Base-by-base conservation (phyloP, 1,284 basidiomycete genomes). In the Termitomyces sp. region DNA sequence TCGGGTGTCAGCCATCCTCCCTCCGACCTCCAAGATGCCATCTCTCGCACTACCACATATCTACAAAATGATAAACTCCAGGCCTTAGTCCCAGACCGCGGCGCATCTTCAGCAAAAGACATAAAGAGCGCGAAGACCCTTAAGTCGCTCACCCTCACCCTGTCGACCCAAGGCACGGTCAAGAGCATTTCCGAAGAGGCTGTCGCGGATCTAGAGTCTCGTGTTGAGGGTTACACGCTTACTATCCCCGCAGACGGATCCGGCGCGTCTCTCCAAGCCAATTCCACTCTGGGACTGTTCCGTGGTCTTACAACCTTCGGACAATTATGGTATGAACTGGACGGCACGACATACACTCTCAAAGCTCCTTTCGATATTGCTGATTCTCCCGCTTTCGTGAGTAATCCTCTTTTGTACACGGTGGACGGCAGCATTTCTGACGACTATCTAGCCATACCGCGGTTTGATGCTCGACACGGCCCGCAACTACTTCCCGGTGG, bases 251-350 rank as follows among this genome's bases (percentile, higher is more conserved):
- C 64, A 0, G 78, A 84, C 46, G 86, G 84, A 3, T 71, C 73
- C 0, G 56, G 60, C 4, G 87, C 86, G 9, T 73, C 69, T 0
- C 67, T 93, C 43, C 72, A 64, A 0, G 84, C 89, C 4, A 81
- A 80, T 54, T 83, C 84, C 28, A 79, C 87, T 0, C 67, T 93
- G 16, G 90, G 91, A 0, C 68, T 91, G 18, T 80, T 83, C 54
- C 75, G 91, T 39, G 92, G 88, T 3, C 65, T 93, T 55, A 84
- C 86, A 24, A 91, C 89, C 8, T 88, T 93, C 64, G 69, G 72
- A 34, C 88, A 91, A 69, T 67, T 93, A 18, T 83, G 81, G 77
- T 88, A 84, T 63, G 70, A 75, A n/a, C 68, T 72, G 49, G 64
- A 66, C 1, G 73, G 68, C 4, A 67, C 66, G 34, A 76, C 72